Evolutionary conservation across 306 rosid species (phyloP).

Genomic region (Crotalaria pallida): DNA sequence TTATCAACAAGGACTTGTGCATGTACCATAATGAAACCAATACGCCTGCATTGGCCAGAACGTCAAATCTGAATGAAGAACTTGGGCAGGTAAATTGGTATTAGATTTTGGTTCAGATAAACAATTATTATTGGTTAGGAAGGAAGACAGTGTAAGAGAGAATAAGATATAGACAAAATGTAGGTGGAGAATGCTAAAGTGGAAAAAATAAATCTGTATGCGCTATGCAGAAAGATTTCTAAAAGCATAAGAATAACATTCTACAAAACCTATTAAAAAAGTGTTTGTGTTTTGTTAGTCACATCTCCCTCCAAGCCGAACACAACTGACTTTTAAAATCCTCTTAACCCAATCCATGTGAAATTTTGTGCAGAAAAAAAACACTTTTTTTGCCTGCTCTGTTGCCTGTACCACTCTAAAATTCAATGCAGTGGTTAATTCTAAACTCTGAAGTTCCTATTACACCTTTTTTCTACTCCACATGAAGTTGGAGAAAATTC

Average conservation of each 20-base stretch:
- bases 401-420: not conserved
- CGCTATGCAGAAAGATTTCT: slow-evolving; percentile 7
- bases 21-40: slow-evolving; percentile 89
- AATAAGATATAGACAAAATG: not conserved
- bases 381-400: not conserved
- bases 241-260: not conserved
- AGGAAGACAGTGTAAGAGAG: not conserved
- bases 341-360: not conserved
- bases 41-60: slow-evolving; percentile 96
- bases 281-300: not conserved
- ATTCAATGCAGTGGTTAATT: not conserved
- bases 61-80: slow-evolving; percentile 97
- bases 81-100: slow-evolving; percentile 76
- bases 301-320: not conserved
- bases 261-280: not conserved
- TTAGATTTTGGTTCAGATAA: not conserved
- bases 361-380: not conserved
- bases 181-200: not conserved
- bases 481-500: not conserved
- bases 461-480: not conserved
- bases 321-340: not conserved
- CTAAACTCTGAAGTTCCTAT: not conserved
- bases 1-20: slow-evolving; percentile 81
- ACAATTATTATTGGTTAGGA: not conserved
- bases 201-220: not conserved